phyloP scores from a whole-genome alignment of 129 eudicot genomes.

The sunflower (Helianthus annuus) region HanXRQr2.0-SUNRISE NC_035439.2:142701889-142702388 shows the following conservation, averaged over 20 bases:
- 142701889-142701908: neutral
- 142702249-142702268: conserved; percentile 13
- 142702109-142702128: conserved; percentile 22
- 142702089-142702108: conserved; percentile 8
- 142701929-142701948: neutral
- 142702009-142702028: neutral
- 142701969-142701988: neutral
- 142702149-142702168: conserved; percentile 32
- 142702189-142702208: neutral
- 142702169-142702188: conserved; percentile 24
- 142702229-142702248: conserved; percentile 1
- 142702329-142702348: neutral
- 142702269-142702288: conserved; percentile 21
- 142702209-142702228: conserved; percentile 25
- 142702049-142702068: neutral
- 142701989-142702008: neutral
- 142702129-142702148: conserved; percentile 31
- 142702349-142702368: no score
- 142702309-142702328: neutral
- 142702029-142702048: neutral
- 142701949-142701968: neutral
- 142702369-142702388: no score
- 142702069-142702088: conserved; percentile 11
- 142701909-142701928: neutral
- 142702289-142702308: conserved; percentile 39